Evolutionary conservation across 768 basidiomycete genomes (phyloP).

Genomic region (Piloderma croceum): DNA sequence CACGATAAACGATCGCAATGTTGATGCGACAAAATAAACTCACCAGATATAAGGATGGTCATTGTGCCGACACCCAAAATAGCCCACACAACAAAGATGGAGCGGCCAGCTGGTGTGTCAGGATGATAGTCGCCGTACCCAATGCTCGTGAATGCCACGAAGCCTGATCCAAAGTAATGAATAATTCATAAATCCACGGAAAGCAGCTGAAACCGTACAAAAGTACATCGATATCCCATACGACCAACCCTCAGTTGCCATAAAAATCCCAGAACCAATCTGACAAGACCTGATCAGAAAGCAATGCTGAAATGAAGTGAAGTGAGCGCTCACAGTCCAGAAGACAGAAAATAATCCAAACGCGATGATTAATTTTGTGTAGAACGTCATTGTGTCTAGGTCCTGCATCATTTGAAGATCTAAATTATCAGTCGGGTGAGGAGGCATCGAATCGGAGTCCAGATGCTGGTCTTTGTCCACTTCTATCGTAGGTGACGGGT

Average conservation of each 20-base stretch:
- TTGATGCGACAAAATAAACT: constrained; percentile 10
- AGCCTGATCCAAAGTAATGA: constrained; percentile 22
- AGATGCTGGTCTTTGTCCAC: no score
- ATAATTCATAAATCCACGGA: not conserved
- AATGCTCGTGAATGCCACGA: constrained; percentile 67
- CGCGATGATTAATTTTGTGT: constrained; percentile 50
- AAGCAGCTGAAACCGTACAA: constrained; percentile 36
- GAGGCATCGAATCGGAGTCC: no score
- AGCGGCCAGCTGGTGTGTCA: constrained; percentile 59
- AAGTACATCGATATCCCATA: constrained; percentile 67
- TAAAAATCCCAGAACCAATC: constrained; percentile 66
- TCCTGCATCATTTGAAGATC: no score
- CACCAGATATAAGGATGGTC: constrained; percentile 70
- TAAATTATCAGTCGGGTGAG: no score
- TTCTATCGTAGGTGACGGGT: no score
- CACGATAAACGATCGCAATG: no score
- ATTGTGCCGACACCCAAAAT: constrained; percentile 70
- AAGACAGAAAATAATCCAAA: constrained; percentile 65
- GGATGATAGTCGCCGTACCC: constrained; percentile 71
- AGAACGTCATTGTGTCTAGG: constrained; percentile 52
- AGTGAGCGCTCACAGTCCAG: constrained; percentile 52
- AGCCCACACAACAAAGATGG: constrained; percentile 76
- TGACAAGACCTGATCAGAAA: constrained; percentile 16
- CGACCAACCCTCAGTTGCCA: constrained; percentile 61
- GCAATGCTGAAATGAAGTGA: not conserved